phyloP scores from a whole-genome alignment of 345 rosid species.

The Pugionium cornutum region DNA sequence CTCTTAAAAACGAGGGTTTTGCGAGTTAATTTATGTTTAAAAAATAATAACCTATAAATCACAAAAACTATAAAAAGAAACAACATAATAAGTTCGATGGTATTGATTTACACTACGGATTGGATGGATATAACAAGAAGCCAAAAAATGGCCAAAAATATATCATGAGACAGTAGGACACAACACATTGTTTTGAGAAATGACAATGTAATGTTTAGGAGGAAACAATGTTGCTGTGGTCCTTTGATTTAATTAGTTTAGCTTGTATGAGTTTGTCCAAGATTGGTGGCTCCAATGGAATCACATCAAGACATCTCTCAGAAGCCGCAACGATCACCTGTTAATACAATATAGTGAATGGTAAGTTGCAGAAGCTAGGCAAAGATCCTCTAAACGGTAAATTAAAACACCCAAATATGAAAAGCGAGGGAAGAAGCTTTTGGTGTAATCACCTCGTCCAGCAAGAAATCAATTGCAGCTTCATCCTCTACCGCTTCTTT shows the following conservation, averaged over 20 bases:
- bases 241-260: slow-evolving; percentile 65
- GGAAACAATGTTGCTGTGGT: slow-evolving; percentile 40
- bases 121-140: slow-evolving; percentile 6
- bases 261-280: slow-evolving; percentile 93
- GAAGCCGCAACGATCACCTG: slow-evolving; percentile 97
- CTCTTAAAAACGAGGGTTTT: no score
- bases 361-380: slow-evolving; percentile 10
- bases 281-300: slow-evolving; percentile 87
- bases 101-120: slow-evolving; percentile 20
- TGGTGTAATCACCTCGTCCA: slow-evolving; percentile 72
- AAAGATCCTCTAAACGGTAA: not conserved
- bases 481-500: slow-evolving; percentile 79
- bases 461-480: slow-evolving; percentile 87
- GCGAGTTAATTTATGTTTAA: no score
- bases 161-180: not conserved
- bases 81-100: not conserved
- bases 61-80: no score
- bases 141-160: slow-evolving; percentile 2
- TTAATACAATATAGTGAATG: slow-evolving; percentile 20
- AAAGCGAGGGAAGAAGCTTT: slow-evolving; percentile 20
- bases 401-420: not conserved
- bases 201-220: slow-evolving; percentile 17
- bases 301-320: slow-evolving; percentile 90
- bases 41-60: no score
- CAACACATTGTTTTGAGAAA: slow-evolving; percentile 8